Conservation (phyloP, 139 green algal genomes). For the Microglena sp. region DNA sequence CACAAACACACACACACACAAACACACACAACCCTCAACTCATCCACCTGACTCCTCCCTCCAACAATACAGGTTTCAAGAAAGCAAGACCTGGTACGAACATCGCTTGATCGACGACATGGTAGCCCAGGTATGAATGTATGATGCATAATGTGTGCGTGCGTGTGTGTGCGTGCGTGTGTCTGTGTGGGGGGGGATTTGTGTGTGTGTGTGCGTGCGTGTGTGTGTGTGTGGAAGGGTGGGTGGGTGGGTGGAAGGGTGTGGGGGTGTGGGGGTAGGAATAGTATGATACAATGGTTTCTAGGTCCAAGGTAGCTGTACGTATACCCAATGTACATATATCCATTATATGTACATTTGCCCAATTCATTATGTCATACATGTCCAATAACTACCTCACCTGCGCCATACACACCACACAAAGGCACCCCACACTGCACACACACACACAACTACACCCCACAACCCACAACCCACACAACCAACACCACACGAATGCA, state of each 20-base stretch:
- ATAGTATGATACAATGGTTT: too few species aligned
- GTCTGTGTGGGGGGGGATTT: neutral
- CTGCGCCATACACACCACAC: too few species aligned
- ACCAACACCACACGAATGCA: neutral
- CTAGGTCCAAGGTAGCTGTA: too few species aligned
- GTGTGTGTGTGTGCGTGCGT: neutral
- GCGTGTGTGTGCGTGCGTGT: neutral
- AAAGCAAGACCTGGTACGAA: constrained; percentile 86
- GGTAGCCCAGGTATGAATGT: constrained; percentile 65
- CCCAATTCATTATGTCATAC: too few species aligned
- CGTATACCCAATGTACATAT: too few species aligned
- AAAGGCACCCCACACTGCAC: too few species aligned
- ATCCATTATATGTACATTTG: too few species aligned
- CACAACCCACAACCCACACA: neutral
- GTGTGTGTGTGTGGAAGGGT: neutral
- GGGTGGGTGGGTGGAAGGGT: neutral
- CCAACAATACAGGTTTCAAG: constrained; percentile 70
- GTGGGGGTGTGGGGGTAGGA: neutral
- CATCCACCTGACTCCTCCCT: neutral
- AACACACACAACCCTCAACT: neutral
- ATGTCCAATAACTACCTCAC: too few species aligned
- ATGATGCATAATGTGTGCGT: neutral
- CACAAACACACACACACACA: constrained; percentile 1
- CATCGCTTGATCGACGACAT: constrained; percentile 98
- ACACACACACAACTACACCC: neutral